Conservation (phyloP, 2,329 filamentous ascomycete species). For the Aspergillus piperis region DNA sequence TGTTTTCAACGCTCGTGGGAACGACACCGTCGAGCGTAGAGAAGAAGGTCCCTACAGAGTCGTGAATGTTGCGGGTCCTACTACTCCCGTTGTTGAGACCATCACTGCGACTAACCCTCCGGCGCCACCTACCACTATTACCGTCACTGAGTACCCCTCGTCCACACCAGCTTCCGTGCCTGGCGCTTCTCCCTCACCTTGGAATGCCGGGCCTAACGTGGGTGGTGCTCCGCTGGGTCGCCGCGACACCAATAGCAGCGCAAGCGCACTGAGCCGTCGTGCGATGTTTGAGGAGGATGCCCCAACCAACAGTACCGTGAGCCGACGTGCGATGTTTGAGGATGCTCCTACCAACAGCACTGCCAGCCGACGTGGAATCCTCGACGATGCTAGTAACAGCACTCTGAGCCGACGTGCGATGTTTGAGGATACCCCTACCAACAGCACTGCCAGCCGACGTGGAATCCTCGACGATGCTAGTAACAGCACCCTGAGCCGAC, state of each 20-base stretch:
- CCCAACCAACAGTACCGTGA: too few relatives aligned
- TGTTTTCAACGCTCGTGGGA: slow-evolving; percentile 22
- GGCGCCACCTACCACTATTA: slow-evolving; percentile 27
- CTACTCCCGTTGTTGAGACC: slow-evolving; percentile 20
- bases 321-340: too few relatives aligned
- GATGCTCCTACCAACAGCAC: too few relatives aligned
- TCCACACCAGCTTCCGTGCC: slow-evolving; percentile 24
- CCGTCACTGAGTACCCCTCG: slow-evolving; percentile 23
- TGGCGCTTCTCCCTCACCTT: slow-evolving; percentile 16
- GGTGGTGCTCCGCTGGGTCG: not conserved
- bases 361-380: too few relatives aligned
- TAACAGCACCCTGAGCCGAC: not conserved
- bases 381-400: not conserved
- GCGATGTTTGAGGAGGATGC: too few relatives aligned
- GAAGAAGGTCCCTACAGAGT: slow-evolving; percentile 28
- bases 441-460: not conserved
- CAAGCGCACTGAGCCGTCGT: not conserved
- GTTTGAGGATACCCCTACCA: too few relatives aligned
- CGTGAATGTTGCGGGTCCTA: slow-evolving; percentile 36
- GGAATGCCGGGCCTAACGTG: not conserved
- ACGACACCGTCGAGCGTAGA: slow-evolving; percentile 29
- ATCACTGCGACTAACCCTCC: slow-evolving; percentile 18
- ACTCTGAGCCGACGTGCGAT: too few relatives aligned
- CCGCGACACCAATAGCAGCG: slow-evolving; percentile 10
- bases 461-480: not conserved